A percentile compares a stretch with the other conserved stretches of the same genome.
Evolutionary conservation across 2,329 filamentous ascomycete genomes (phyloP).

Genomic region (Fusarium mundagurra): DNA sequence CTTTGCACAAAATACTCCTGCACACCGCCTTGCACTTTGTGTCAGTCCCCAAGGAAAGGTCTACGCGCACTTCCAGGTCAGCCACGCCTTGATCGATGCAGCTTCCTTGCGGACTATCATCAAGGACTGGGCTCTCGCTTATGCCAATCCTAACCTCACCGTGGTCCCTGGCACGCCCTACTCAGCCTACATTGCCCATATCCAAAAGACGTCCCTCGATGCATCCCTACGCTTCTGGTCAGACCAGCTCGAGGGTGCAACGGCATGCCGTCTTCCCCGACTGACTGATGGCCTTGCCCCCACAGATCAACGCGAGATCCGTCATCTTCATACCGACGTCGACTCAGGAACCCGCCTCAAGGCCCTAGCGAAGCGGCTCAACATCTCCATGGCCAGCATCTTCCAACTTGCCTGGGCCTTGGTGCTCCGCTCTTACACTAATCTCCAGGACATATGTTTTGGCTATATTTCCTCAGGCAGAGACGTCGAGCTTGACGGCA

Average conservation of each 20-base stretch:
- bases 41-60: neutral
- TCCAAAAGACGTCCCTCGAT: neutral
- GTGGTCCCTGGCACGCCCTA: neutral
- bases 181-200: neutral
- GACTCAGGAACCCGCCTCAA: neutral
- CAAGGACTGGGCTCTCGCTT: neutral
- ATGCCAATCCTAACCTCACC: neutral
- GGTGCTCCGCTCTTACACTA: slow-evolving; percentile 12
- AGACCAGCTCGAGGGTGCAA: neutral
- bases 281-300: neutral
- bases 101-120: neutral
- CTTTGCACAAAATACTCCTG: neutral
- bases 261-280: neutral
- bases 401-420: slow-evolving; percentile 17
- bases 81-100: slow-evolving; percentile 11
- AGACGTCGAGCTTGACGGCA: neutral
- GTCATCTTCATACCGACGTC: neutral
- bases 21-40: neutral
- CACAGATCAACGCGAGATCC: neutral
- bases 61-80: slow-evolving; percentile 3
- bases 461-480: slow-evolving; percentile 1
- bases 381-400: slow-evolving; percentile 4
- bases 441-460: slow-evolving; percentile 2
- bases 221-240: neutral
- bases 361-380: neutral